Base-by-base conservation (phyloP, 2,329 filamentous ascomycete species). In the Orbilia blumenaviensis region DNA sequence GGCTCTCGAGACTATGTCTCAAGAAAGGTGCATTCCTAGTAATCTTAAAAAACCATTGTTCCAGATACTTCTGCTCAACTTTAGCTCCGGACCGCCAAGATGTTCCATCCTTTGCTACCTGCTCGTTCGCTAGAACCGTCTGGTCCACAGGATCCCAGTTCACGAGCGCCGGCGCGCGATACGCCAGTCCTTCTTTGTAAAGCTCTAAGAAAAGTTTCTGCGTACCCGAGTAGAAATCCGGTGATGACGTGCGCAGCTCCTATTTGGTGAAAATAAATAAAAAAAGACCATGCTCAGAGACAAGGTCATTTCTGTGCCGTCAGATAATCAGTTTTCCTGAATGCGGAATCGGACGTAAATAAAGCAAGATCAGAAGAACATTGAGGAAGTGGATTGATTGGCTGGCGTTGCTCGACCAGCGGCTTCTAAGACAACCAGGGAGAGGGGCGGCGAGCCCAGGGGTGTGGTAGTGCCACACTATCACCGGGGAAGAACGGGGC, bases 131-230 rank as follows among this genome's bases (percentile, higher is more conserved):
- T 73, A 97, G 85, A 14, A 97, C 93, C 0, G 93, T 97, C 81
- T 91, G 90, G 81, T 97, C 93, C 27, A 96, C 87, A 0, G 93
- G 93, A 79, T 96, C 93, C 84, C 92, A 97, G 83, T 97, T 97
- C 79, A 96, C 93, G 77, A 93, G 84, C 18, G 92, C 92, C 79
- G 95, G 90, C 34, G 89, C 89, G 81, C 93, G 93, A 82, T 95
- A 95, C 62, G 92, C 93, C 16, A 96, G 85, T 0, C 91, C 91
- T 73, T 88, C 87, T 78, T 91, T 85, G 81, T 91, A 87, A 3
- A 97, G 86, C 83, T 91, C 89, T 69, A 96, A 85, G 81, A 97
- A 97, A 78, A 97, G 88, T 79, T 88, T 89, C 82, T 97, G 93
- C 92, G 72, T 97, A 82, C 96, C 93, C 81, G 93, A 92, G 84